Evolutionary conservation across 2,329 filamentous ascomycete species (phyloP).

Genomic region (Clarireedia hainanense): DNA sequence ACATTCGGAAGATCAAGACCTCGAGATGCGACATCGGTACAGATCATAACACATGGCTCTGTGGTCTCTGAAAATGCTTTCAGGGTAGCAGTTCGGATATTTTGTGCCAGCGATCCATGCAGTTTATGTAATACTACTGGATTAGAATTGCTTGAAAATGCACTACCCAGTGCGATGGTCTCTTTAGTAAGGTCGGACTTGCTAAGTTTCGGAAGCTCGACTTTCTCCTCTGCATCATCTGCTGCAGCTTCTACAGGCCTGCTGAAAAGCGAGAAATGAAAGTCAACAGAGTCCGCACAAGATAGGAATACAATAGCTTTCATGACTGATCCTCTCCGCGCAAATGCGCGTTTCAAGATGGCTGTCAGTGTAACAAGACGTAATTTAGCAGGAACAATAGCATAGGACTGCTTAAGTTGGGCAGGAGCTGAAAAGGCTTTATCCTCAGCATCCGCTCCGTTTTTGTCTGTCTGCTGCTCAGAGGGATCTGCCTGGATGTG

Average conservation of each 20-base stretch:
- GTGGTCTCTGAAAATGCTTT: conserved; percentile 67
- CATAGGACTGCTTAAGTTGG: conserved; percentile 88
- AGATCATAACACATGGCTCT: conserved; percentile 75
- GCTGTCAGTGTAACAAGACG: conserved; percentile 82
- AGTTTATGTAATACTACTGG: conserved; percentile 75
- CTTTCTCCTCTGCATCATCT: conserved; percentile 32
- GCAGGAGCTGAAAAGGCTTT: conserved; percentile 72
- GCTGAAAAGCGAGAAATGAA: conserved; percentile 79
- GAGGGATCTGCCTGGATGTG: conserved; percentile 66
- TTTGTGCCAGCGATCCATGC: conserved; percentile 85
- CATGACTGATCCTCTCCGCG: conserved; percentile 84
- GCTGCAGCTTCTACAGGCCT: conserved; percentile 19
- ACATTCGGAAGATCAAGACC: conserved; percentile 93
- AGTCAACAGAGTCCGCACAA: conserved; percentile 94
- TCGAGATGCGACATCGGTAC: conserved; percentile 91
- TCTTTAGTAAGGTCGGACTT: conserved; percentile 37
- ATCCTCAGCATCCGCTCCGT: conserved; percentile 36
- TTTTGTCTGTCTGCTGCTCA: conserved; percentile 42
- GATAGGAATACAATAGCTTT: conserved; percentile 96
- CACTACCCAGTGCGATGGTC: conserved; percentile 62
- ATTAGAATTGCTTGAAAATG: conserved; percentile 70
- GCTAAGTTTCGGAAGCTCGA: conserved; percentile 24
- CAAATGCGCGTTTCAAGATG: conserved; percentile 78
- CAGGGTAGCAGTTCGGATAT: conserved; percentile 79
- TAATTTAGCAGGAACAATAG: conserved; percentile 81